These are phyloP conservation scores for Myxozyma mucilagina DNA, from an alignment of 805 yeast genomes.

Conservation along the genomic window DNA sequence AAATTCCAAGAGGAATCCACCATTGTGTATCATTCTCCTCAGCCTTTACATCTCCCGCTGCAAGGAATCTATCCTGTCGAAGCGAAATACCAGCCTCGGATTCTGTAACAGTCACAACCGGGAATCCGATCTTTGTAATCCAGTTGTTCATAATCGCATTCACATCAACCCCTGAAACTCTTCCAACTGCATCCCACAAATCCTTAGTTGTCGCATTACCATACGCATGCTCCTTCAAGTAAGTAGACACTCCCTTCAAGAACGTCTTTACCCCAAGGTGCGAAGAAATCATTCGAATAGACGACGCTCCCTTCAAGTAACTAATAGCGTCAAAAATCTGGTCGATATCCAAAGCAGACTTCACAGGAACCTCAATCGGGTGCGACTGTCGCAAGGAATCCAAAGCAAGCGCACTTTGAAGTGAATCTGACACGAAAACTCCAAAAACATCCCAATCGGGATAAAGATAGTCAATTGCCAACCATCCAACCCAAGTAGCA, in stretches of 20 bases:
- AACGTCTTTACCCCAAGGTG: conserved; percentile 79
- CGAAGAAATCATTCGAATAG: conserved; percentile 74
- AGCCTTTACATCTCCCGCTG: conserved; percentile 73
- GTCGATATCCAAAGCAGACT: conserved; percentile 73
- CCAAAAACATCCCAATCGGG: conserved; percentile 81
- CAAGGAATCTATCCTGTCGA: conserved; percentile 71
- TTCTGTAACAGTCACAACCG: conserved; percentile 68
- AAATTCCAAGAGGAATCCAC: conserved; percentile 42
- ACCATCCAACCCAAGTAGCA: conserved; percentile 82
- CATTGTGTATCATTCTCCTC: conserved; percentile 70
- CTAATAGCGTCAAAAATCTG: conserved; percentile 84
- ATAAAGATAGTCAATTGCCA: conserved; percentile 64
- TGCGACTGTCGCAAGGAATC: conserved; percentile 74
- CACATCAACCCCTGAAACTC: conserved; percentile 72
- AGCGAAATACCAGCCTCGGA: conserved; percentile 51
- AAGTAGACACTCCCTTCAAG: conserved; percentile 75
- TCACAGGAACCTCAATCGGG: conserved; percentile 80
- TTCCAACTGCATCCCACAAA: conserved; percentile 71
- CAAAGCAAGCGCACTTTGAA: conserved; percentile 70
- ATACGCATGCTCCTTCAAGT: conserved; percentile 72
- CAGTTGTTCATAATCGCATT: conserved; percentile 72
- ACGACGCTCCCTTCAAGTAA: conserved; percentile 76
- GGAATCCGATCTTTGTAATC: conserved; percentile 79
- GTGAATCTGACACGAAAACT: conserved; percentile 72
- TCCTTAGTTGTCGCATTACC: conserved; percentile 77